Evolutionary conservation across 208 protist species (phyloP), one percentile per base, ranked within the genome.

Genomic region (Trypanosoma congolense): DNA sequence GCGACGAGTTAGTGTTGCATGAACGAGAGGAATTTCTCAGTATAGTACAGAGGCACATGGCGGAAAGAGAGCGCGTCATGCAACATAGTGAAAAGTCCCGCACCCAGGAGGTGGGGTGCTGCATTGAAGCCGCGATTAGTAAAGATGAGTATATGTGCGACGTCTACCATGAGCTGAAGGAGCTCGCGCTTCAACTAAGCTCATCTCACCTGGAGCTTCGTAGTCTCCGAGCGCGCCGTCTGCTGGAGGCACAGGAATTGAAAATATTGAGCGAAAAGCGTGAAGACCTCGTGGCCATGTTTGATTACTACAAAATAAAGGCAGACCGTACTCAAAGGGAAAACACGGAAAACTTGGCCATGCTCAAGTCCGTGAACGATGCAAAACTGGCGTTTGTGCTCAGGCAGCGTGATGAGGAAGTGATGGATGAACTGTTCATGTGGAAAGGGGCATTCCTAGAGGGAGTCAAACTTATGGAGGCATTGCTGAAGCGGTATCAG

Each of bases 401-500:
- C 2, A 40, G 22, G 5, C 61, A 61, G 30, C 44, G 61, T 16
- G 61, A 67, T 46, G n/a, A 43, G 10, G 53, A 67, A 25, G 46
- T 67, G 25, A 18, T 33, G 4, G 52, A 67, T 30, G 53, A 53
- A 16, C 21, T 67, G 26, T 28, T 24, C 2, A 36, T 19, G 8
- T 67, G 53, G 53, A 67, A 60, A 35, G 53, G 42, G 6, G 50
- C 44, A 26, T 19, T 60, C 0, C 45, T 38, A 22, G 45, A 67
- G 36, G 53, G 50, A 26, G 44, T 55, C 26, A 48, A 55, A 49
- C 45, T 67, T 41, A 26, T 67, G 19, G 35, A 25, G 29, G 61
- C 53, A 19, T 24, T 67, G 10, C 38, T 67, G 12, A 67, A 49
- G 46, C 42, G 61, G 10, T 67, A 67, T 67, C 50, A 67, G 22